These are phyloP conservation scores for Solanum appendiculatum DNA, from an alignment of 257 asterid species.

Conservation along the genomic window DNA sequence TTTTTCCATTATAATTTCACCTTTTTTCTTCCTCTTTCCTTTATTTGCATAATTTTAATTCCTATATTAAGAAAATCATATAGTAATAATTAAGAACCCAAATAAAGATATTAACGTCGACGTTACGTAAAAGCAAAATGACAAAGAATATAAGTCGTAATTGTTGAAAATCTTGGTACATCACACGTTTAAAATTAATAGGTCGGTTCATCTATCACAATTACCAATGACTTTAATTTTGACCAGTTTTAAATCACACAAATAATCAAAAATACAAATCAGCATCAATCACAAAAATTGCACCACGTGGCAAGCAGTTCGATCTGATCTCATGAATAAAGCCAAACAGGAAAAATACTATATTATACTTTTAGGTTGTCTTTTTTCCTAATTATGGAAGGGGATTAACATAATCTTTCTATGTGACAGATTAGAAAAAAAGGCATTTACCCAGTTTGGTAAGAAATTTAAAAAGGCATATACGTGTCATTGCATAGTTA, in stretches of 20 bases:
- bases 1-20: too few relatives aligned
- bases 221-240: background rate
- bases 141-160: background rate
- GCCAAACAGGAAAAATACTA: background rate
- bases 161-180: background rate
- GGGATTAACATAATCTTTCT: constrained; percentile 6
- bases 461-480: background rate
- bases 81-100: too few relatives aligned
- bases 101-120: background rate
- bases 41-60: background rate
- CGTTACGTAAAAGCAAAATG: background rate
- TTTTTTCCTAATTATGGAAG: constrained; percentile 2
- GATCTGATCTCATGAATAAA: background rate
- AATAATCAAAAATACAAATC: background rate
- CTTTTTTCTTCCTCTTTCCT: background rate
- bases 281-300: background rate
- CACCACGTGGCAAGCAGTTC: constrained; percentile 15
- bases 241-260: background rate
- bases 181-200: background rate
- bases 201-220: background rate
- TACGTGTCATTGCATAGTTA: constrained; percentile 19
- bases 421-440: constrained; percentile 1
- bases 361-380: background rate
- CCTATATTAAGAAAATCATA: background rate
- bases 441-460: constrained; percentile 1